phyloP scores from a whole-genome alignment of 805 yeast genomes.

The Metschnikowia chrysomelidarum region DNA sequence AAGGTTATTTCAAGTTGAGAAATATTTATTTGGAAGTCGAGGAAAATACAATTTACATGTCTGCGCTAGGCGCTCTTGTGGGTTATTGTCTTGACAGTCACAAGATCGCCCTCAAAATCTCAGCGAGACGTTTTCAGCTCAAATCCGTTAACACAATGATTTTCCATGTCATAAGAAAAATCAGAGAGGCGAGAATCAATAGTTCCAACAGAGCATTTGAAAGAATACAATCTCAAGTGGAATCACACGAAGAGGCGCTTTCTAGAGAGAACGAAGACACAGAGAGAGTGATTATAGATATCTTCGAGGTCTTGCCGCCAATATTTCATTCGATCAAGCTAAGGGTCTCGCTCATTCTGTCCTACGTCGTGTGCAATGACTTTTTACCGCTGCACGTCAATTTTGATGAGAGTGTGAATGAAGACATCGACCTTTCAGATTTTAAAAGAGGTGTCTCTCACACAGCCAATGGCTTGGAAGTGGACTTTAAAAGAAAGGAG shows the following conservation, averaged over 20 bases:
- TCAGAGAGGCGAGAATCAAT: conserved; percentile 28
- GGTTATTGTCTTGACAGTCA: conserved; percentile 26
- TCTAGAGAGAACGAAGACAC: not conserved
- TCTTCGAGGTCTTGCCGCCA: conserved; percentile 33
- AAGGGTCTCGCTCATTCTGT: conserved; percentile 26
- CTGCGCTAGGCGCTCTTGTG: conserved; percentile 27
- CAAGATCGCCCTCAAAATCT: conserved; percentile 23
- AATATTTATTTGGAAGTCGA: conserved; percentile 29
- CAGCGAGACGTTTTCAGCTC: conserved; percentile 27
- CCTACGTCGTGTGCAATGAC: conserved; percentile 40
- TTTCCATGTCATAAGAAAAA: conserved; percentile 33
- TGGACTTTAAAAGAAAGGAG: conserved; percentile 23
- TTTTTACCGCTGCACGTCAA: conserved; percentile 34
- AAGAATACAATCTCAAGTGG: conserved; percentile 5
- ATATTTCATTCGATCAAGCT: conserved; percentile 27
- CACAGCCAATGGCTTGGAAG: conserved; percentile 21
- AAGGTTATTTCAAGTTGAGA: conserved; percentile 30
- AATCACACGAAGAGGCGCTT: not conserved
- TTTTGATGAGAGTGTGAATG: conserved; percentile 21
- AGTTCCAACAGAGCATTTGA: conserved; percentile 29
- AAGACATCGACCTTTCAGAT: conserved; percentile 34
- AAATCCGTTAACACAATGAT: conserved; percentile 38
- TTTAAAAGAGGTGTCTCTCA: conserved; percentile 39
- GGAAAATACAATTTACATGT: conserved; percentile 29
- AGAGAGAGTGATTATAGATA: conserved; percentile 17